These are phyloP conservation scores for Sugiyamaella floridensis DNA, from an alignment of 805 yeast species.

Conservation along the genomic window DNA sequence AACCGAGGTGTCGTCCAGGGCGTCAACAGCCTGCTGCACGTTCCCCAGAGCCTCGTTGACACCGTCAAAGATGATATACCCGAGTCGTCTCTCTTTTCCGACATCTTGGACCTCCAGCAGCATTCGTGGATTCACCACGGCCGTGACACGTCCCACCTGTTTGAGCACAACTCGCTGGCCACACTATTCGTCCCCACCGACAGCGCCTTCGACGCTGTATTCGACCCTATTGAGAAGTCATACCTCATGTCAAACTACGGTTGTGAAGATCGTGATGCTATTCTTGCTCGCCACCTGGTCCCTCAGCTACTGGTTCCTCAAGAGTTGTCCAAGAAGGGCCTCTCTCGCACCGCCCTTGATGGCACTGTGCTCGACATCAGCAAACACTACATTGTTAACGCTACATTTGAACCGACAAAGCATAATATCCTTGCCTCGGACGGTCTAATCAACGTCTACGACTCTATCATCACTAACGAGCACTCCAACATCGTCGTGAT, in stretches of 20 bases:
- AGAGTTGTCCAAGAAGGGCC: conserved; percentile 16
- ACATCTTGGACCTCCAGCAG: conserved; percentile 5
- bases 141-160: neutral
- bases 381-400: conserved; percentile 32
- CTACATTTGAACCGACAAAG: conserved; percentile 27
- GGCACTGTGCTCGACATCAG: conserved; percentile 31
- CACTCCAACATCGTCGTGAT: conserved; percentile 30
- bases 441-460: conserved; percentile 47
- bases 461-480: conserved; percentile 26
- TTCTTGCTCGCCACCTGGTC: conserved; percentile 41
- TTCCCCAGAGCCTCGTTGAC: conserved; percentile 19
- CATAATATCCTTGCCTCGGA: conserved; percentile 41
- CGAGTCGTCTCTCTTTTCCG: neutral
- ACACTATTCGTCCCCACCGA: conserved; percentile 47
- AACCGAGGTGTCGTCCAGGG: conserved; percentile 66
- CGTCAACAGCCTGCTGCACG: conserved; percentile 37
- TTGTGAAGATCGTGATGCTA: conserved; percentile 10
- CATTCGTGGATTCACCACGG: conserved; percentile 5
- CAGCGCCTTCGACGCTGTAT: conserved; percentile 21
- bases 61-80: neutral
- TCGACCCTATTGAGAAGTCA: conserved; percentile 39
- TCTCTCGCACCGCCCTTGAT: conserved; percentile 23
- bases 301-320: conserved; percentile 31
- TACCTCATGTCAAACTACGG: conserved; percentile 33
- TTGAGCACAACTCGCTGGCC: conserved; percentile 22